Evolutionary conservation across 2,329 filamentous ascomycete genomes (phyloP).

Genomic region (Diaporthe velutina): DNA sequence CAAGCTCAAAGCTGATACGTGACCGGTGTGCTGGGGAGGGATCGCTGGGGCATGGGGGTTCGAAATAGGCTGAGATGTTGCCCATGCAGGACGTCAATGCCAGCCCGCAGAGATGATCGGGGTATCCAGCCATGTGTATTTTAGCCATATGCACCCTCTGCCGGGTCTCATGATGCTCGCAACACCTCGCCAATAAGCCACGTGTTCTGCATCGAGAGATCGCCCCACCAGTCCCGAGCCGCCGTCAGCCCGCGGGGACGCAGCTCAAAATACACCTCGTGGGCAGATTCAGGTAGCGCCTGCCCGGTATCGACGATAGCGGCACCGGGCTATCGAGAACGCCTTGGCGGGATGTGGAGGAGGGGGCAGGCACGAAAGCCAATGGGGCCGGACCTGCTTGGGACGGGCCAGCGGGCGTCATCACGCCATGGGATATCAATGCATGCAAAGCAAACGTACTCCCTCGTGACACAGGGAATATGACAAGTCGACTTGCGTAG

Average conservation of each 20-base stretch:
- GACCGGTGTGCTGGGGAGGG: constrained; percentile 5
- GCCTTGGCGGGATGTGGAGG: background rate
- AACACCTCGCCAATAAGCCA: constrained; percentile 15
- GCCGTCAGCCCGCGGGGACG: background rate
- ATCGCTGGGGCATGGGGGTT: background rate
- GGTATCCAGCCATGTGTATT: background rate
- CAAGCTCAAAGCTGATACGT: background rate
- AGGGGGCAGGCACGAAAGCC: background rate
- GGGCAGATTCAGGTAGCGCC: background rate
- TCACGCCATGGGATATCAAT: constrained; percentile 10
- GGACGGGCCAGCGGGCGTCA: background rate
- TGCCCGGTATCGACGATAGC: background rate
- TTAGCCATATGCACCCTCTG: background rate
- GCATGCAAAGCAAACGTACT: constrained; percentile 6
- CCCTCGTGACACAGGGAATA: constrained; percentile 5
- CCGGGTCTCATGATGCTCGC: constrained; percentile 25
- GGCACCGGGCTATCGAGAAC: background rate
- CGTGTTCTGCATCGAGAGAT: constrained; percentile 23
- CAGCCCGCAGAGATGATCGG: background rate
- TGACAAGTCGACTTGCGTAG: constrained; percentile 26
- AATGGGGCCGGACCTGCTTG: background rate
- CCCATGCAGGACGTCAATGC: background rate
- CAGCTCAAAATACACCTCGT: background rate
- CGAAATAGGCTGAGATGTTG: background rate
- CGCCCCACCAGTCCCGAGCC: constrained; percentile 18